phyloP scores from a whole-genome alignment of 164 flowering plant species.

The Aristolochia californica region DNA sequence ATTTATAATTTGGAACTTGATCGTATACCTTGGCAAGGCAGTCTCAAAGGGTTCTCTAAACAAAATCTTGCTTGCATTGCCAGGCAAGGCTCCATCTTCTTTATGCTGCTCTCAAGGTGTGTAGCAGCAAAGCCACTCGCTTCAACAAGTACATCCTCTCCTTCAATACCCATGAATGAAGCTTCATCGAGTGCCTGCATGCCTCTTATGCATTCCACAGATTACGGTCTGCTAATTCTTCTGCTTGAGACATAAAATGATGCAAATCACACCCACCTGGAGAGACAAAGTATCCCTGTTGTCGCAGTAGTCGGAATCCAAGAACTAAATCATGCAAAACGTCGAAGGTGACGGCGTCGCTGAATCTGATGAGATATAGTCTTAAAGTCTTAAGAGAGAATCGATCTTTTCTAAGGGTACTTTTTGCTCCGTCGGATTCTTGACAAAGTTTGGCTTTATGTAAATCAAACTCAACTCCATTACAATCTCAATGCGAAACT shows the following conservation, averaged over 20 bases:
- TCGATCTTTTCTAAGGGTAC: too few relatives aligned
- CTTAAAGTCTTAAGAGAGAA: too few relatives aligned
- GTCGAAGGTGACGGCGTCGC: too few relatives aligned
- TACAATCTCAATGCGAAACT: too few relatives aligned
- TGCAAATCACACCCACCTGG: background rate
- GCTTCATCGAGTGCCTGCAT: constrained; percentile 19
- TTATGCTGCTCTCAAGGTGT: constrained; percentile 14
- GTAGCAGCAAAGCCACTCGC: constrained; percentile 21
- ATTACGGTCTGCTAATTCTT: background rate
- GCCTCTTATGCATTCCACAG: background rate
- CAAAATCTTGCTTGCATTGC: constrained; percentile 15
- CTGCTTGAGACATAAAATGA: background rate
- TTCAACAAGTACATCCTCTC: constrained; percentile 43
- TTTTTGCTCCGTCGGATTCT: too few relatives aligned
- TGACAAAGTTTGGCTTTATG: too few relatives aligned
- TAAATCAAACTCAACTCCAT: too few relatives aligned
- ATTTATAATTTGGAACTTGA: constrained; percentile 11
- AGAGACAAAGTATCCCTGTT: too few relatives aligned
- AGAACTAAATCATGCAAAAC: too few relatives aligned
- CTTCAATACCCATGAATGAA: constrained; percentile 22
- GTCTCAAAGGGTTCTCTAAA: constrained; percentile 30
- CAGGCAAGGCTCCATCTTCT: constrained; percentile 2
- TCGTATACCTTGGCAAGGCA: constrained; percentile 27
- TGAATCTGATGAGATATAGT: too few relatives aligned
- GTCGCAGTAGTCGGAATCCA: too few relatives aligned